These are phyloP conservation scores for Claviceps digitariae DNA, from an alignment of 2,329 filamentous ascomycete species.

Conservation along the genomic window DNA sequence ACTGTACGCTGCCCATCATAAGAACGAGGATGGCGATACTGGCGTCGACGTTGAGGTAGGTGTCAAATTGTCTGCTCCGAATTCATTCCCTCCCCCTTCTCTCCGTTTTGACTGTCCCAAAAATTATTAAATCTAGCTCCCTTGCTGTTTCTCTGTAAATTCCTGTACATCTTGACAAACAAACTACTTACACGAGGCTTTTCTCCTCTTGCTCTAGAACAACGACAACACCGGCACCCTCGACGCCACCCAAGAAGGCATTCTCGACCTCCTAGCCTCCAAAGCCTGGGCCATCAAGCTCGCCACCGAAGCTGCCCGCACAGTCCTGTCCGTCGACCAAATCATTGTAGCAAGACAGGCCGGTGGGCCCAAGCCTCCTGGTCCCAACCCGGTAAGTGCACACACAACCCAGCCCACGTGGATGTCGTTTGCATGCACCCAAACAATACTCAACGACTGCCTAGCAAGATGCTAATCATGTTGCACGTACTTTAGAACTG, in stretches of 20 bases:
- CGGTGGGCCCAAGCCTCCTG: constrained; percentile 91
- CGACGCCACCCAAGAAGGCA: constrained; percentile 76
- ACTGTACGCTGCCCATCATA: constrained; percentile 84
- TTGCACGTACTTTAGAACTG: constrained; percentile 32
- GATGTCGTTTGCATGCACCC: not conserved
- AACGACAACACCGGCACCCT: constrained; percentile 67
- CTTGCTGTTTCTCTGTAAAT: too few species aligned
- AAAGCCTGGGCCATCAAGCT: constrained; percentile 98
- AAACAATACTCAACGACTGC: too few species aligned
- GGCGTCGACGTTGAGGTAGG: constrained; percentile 81
- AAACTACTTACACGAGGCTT: constrained; percentile 5
- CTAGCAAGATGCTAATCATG: not conserved
- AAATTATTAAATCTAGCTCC: too few species aligned
- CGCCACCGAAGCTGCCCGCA: constrained; percentile 86
- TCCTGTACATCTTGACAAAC: too few species aligned
- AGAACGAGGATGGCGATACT: constrained; percentile 76
- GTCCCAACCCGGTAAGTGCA: constrained; percentile 59
- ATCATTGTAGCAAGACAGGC: constrained; percentile 98
- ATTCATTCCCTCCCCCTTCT: not conserved
- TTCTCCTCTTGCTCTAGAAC: constrained; percentile 33
- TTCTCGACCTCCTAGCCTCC: constrained; percentile 79
- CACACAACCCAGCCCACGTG: too few species aligned
- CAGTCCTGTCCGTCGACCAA: constrained; percentile 91
- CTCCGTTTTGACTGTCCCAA: not conserved
- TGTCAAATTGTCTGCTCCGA: not conserved